Conservation (phyloP, 768 basidiomycete species). For the Mycena galericulata region DNA sequence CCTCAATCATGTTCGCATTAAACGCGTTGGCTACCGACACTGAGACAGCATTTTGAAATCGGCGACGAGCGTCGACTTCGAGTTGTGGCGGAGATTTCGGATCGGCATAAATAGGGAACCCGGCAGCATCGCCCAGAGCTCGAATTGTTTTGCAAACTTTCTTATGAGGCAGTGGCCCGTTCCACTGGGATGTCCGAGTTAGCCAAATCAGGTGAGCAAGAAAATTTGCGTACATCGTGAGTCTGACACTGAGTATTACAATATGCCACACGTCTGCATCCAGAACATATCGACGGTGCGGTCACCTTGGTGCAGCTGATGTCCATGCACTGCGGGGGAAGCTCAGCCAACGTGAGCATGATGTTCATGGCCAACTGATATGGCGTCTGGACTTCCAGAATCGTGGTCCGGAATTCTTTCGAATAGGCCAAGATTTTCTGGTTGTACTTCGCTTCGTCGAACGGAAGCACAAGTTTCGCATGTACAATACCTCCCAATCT, state of each 20-base stretch:
- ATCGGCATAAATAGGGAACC: conserved; percentile 16
- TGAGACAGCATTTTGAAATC: conserved; percentile 2
- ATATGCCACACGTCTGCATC: conserved; percentile 25
- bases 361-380: conserved; percentile 26
- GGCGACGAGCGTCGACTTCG: conserved; percentile 7
- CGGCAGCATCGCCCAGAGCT: conserved; percentile 20
- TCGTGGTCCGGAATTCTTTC: not conserved
- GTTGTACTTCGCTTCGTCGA: conserved; percentile 26
- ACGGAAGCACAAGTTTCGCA: conserved; percentile 29
- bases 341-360: conserved; percentile 22
- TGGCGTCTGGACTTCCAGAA: conserved; percentile 21
- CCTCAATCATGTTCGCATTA: conserved; percentile 21
- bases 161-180: conserved; percentile 25
- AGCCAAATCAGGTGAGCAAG: not conserved
- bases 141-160: conserved; percentile 29
- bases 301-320: not conserved
- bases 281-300: conserved; percentile 15
- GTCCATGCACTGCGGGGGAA: conserved; percentile 26
- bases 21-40: not conserved
- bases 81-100: conserved; percentile 13
- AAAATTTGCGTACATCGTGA: conserved; percentile 13
- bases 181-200: conserved; percentile 19
- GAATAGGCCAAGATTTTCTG: conserved; percentile 8
- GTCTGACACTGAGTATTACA: conserved; percentile 16
- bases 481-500: conserved; percentile 17